Conservation (phyloP, 345 rosid genomes). For the Eucalyptus cladocalyx region DNA sequence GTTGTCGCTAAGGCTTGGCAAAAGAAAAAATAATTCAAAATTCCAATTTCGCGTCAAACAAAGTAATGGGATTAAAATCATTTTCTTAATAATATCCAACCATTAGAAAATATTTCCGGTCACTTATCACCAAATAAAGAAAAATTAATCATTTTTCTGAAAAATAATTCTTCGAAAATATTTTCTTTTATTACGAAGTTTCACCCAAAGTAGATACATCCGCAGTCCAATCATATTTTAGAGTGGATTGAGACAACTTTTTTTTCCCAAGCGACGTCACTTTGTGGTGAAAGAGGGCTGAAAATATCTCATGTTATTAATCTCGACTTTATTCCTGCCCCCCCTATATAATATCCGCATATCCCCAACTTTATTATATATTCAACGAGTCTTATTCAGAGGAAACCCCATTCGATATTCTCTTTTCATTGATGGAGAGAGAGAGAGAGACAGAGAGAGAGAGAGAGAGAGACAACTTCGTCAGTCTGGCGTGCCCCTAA, state of each 20-base stretch:
- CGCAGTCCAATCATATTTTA: not conserved
- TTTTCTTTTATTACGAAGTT: not conserved
- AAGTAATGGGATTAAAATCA: not conserved
- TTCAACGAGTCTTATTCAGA: not conserved
- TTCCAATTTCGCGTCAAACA: rapidly evolving
- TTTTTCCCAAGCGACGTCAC: not conserved
- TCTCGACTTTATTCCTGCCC: not conserved
- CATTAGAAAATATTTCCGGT: rapidly evolving
- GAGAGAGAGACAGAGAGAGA: too few relatives aligned
- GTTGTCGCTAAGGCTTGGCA: rapidly evolving
- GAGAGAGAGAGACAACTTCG: not conserved
- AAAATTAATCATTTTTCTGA: rapidly evolving
- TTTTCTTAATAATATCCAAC: not conserved
- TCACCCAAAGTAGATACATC: not conserved
- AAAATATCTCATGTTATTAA: not conserved
- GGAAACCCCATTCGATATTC: not conserved
- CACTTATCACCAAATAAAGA: not conserved
- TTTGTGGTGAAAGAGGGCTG: not conserved
- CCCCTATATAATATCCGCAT: not conserved
- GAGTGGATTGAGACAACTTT: not conserved
- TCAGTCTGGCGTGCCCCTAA: not conserved
- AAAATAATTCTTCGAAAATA: not conserved
- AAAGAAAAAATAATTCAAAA: not conserved
- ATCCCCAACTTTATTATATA: not conserved
- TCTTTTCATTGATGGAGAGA: not conserved